Percentiles rank a stretch among this genome's conserved stretches.
These are phyloP conservation scores for Phyllosticta citribraziliensis DNA, from an alignment of 2,329 filamentous ascomycete species.

Conservation along the genomic window DNA sequence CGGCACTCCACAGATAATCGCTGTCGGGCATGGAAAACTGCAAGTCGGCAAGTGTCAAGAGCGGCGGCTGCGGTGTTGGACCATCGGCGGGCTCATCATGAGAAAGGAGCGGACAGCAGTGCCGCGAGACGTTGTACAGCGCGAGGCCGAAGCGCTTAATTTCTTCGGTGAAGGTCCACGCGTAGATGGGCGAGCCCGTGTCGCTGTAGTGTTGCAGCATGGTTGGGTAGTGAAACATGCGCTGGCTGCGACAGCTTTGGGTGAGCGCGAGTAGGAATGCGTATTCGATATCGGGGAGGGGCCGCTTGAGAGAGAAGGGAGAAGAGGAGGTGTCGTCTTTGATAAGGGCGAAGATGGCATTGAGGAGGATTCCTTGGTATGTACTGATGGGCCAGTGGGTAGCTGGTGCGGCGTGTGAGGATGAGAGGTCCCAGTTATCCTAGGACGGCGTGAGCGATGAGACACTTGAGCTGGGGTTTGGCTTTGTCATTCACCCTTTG, in stretches of 20 bases:
- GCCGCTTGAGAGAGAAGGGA: not conserved
- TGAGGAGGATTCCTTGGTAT: slow-evolving; percentile 4
- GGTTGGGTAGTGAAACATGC: not conserved
- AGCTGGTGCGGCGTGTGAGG: not conserved
- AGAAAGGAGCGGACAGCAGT: not conserved
- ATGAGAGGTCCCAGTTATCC: not conserved
- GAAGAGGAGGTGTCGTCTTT: not conserved
- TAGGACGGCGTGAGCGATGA: not conserved
- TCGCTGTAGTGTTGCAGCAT: not conserved
- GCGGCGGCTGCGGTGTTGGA: too few species aligned
- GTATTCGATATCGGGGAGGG: not conserved
- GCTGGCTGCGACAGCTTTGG: not conserved
- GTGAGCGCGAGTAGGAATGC: not conserved
- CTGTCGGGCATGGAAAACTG: not conserved
- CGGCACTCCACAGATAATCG: not conserved
- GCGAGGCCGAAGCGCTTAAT: slow-evolving; percentile 1
- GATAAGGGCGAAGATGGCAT: not conserved
- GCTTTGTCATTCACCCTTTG: not conserved
- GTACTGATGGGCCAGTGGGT: slow-evolving; percentile 2
- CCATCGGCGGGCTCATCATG: not conserved
- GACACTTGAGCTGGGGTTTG: not conserved
- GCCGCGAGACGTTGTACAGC: not conserved
- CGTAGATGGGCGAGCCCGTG: not conserved
- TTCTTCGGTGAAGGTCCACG: slow-evolving; percentile 1
- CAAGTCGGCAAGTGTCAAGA: not conserved